These are phyloP conservation scores for Piper betle DNA, from an alignment of 164 flowering plant genomes.

Conservation along the genomic window DNA sequence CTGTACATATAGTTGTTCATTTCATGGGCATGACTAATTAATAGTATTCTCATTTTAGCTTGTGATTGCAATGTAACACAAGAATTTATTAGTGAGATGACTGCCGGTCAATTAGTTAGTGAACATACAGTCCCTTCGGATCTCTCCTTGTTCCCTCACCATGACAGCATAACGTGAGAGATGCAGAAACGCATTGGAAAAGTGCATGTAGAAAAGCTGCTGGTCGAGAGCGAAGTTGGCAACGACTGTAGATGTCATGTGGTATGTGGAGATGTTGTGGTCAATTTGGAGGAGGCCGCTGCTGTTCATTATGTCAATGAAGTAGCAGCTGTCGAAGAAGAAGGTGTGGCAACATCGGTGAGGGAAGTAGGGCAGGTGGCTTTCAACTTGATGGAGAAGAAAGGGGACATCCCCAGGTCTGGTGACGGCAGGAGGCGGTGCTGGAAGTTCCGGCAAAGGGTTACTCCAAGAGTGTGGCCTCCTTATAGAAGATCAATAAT, in stretches of 20 bases:
- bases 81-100: too few relatives aligned
- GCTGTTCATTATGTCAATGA: not conserved
- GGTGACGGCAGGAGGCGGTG: not conserved
- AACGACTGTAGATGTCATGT: not conserved
- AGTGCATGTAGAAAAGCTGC: not conserved
- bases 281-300: not conserved
- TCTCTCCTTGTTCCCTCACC: not conserved
- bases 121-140: not conserved
- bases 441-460: not conserved
- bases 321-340: not conserved
- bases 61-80: too few relatives aligned
- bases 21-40: too few relatives aligned
- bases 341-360: not conserved
- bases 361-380: not conserved
- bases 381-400: not conserved
- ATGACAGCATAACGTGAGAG: not conserved
- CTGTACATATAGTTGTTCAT: too few relatives aligned
- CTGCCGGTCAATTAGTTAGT: not conserved
- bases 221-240: not conserved
- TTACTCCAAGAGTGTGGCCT: not conserved
- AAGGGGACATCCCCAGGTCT: not conserved
- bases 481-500: not conserved
- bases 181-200: not conserved
- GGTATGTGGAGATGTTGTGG: not conserved
- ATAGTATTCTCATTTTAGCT: too few relatives aligned